These are phyloP conservation scores for Dendrothele bispora DNA, from an alignment of 768 basidiomycete genomes.

Conservation along the genomic window DNA sequence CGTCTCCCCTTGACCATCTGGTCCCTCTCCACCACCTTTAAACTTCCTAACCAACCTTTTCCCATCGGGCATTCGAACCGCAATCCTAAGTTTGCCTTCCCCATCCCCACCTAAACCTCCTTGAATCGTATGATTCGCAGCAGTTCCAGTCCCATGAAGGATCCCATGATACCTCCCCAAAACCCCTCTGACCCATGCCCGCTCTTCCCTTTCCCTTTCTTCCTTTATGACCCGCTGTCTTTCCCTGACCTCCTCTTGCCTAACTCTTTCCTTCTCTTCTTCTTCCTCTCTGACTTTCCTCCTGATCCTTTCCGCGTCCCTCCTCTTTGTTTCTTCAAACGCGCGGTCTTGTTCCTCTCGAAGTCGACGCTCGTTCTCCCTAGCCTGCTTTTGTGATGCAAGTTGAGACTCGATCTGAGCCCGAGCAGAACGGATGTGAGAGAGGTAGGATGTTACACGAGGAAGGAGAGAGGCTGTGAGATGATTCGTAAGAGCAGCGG, in stretches of 20 bases:
- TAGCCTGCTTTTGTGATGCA: conserved; percentile 36
- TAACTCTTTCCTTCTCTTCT: conserved; percentile 32
- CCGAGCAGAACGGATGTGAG: conserved; percentile 52
- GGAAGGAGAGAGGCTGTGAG: conserved; percentile 75
- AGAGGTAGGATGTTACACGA: conserved; percentile 75
- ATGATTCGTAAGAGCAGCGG: conserved; percentile 64
- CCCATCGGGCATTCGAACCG: conserved; percentile 57
- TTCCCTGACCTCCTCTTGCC: conserved; percentile 35
- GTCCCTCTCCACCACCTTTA: no score
- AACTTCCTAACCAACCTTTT: conserved; percentile 62
- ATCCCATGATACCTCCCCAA: conserved; percentile 13
- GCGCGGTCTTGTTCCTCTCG: conserved; percentile 84
- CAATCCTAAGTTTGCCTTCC: conserved; percentile 57
- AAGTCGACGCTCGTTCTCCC: conserved; percentile 56
- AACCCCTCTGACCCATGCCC: conserved; percentile 29
- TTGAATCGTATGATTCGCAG: conserved; percentile 5
- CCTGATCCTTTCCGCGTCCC: conserved; percentile 71
- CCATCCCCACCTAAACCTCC: conserved; percentile 53
- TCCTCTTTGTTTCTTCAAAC: conserved; percentile 60
- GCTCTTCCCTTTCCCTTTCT: conserved; percentile 32
- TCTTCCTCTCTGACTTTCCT: conserved; percentile 45
- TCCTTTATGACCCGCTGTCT: conserved; percentile 28
- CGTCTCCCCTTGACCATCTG: conserved; percentile 35
- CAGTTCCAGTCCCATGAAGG: background rate
- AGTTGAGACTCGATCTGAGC: conserved; percentile 46